These are phyloP conservation scores for Erythrophleum fordii DNA, from an alignment of 306 rosid genomes.

Conservation along the genomic window DNA sequence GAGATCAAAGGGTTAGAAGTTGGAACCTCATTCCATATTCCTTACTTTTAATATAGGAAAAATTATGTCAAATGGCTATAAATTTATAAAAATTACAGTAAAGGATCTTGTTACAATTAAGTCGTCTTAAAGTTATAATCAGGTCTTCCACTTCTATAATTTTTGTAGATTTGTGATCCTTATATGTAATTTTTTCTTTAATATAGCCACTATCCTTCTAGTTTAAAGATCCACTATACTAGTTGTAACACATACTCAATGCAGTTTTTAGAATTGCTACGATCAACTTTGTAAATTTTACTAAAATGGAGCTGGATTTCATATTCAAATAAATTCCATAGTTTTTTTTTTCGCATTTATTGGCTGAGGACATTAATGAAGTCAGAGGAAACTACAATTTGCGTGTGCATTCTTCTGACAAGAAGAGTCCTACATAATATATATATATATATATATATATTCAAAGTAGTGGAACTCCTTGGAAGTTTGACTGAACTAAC, in stretches of 20 bases:
- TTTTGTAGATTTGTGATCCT: too few relatives aligned
- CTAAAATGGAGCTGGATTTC: neutral
- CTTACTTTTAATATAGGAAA: neutral
- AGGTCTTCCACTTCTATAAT: too few relatives aligned
- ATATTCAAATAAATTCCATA: neutral
- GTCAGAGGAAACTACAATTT: conserved; percentile 3
- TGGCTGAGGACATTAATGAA: neutral
- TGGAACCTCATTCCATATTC: conserved; percentile 59
- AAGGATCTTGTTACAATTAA: too few relatives aligned
- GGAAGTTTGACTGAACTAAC: neutral
- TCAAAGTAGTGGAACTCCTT: neutral
- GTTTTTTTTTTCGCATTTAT: neutral
- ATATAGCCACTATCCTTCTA: neutral
- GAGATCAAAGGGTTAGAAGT: conserved; percentile 21
- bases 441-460: too few relatives aligned
- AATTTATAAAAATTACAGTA: too few relatives aligned
- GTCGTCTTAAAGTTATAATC: too few relatives aligned
- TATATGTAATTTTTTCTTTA: too few relatives aligned
- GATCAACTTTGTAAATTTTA: neutral
- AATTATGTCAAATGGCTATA: too few relatives aligned
- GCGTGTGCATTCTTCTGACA: neutral
- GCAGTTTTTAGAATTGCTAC: neutral
- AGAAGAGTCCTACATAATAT: neutral
- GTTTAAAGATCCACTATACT: conserved; percentile 9
- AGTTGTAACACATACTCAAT: conserved; percentile 24